These are phyloP conservation scores for Venturia carpophila DNA, from an alignment of 2,329 filamentous ascomycete genomes.

Conservation along the genomic window DNA sequence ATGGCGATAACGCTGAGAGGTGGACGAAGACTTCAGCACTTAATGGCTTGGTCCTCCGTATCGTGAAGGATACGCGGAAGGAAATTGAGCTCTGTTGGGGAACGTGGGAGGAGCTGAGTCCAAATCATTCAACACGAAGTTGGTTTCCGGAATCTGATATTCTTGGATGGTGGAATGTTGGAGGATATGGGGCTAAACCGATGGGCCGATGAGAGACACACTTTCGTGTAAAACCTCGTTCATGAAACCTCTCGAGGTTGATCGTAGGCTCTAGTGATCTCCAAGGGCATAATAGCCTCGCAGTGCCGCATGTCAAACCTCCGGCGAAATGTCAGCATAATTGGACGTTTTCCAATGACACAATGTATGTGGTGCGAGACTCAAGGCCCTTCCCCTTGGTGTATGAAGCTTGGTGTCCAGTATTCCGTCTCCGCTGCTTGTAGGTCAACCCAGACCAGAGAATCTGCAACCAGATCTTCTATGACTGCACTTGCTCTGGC, in stretches of 20 bases:
- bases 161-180: neutral
- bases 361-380: neutral
- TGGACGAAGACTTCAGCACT: too few species aligned
- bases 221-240: neutral
- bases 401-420: constrained; percentile 59
- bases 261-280: neutral
- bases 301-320: neutral
- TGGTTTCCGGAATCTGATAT: neutral
- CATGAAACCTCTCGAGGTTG: neutral
- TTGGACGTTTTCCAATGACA: neutral
- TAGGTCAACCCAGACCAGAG: constrained; percentile 88
- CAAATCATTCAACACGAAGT: neutral
- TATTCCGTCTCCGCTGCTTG: constrained; percentile 82
- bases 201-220: neutral
- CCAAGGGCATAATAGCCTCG: neutral
- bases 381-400: neutral
- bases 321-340: neutral
- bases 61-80: neutral
- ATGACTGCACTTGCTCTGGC: constrained; percentile 82
- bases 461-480: constrained; percentile 80
- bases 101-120: neutral
- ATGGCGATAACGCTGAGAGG: too few species aligned
- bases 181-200: neutral
- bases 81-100: neutral
- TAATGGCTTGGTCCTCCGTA: neutral